Base-by-base conservation (phyloP, 768 basidiomycete genomes). In the Dentipellis sp. region DNA sequence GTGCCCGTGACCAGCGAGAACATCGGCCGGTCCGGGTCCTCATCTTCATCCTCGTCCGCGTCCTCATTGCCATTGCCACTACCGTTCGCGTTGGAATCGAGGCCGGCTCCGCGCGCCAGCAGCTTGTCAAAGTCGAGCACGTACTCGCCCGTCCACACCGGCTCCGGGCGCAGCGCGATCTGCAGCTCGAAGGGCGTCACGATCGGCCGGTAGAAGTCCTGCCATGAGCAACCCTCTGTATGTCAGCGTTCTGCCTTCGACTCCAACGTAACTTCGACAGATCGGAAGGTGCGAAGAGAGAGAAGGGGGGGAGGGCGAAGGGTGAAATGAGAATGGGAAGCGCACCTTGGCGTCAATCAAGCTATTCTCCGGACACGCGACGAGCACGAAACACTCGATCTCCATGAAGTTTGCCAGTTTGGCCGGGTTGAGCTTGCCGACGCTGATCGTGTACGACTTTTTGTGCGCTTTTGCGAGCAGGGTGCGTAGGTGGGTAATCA, bases 341-440 rank as follows among this genome's bases (percentile, higher is more conserved):
- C n/a, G n/a, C 42, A 79, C 86, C 72, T 87, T 88, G 4, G 83
- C 77, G 19, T 90, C 88, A 37, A 87, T 75, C 22, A 97, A 66
- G 53, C 87, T 90, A 62, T 95, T 95, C 67, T 99, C 94, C 0
- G 87, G 88, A 69, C 97, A 99, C 2, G 94, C 94, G 3, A 97
- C 90, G 56, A 97, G 77, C 16, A 97, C 86, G 64, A 93, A 98
- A 64, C 94, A 95, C 66, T 97, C 95, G 50, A 99, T 86, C 68
- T 97, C 94, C 64, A 89, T 79, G 68, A 97, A 98, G 69, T 98
- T 99, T 9, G 86, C 95, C 19, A 98, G 78, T 65, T 98, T 98
- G 7, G 93, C 81, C 0, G 97, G 94, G 62, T 91, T 97, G 49
- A 97, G 79, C 69, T 95, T 93, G 38, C 97, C 95, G 0, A 99